Percentiles rank a stretch among this genome's conserved stretches.
Evolutionary conservation across 345 rosid species (phyloP).

Genomic region (Pugionium cornutum): DNA sequence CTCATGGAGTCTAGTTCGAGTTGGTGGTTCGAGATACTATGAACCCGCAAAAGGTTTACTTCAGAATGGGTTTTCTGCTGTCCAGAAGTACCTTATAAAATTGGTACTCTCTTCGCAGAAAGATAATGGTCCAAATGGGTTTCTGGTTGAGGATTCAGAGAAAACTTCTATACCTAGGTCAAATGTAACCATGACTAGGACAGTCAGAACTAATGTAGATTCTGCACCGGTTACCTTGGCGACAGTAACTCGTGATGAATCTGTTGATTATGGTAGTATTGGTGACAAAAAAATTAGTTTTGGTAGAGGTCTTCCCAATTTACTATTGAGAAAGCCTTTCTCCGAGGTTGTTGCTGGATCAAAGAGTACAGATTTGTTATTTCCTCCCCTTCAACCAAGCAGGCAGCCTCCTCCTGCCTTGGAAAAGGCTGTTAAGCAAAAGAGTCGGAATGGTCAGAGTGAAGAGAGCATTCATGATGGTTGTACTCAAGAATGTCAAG

Average conservation of each 20-base stretch:
- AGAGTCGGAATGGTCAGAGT: conserved; percentile 39
- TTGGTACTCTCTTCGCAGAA: conserved; percentile 61
- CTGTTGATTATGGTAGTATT: conserved; percentile 39
- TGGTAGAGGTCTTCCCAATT: conserved; percentile 69
- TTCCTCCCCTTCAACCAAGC: conserved; percentile 72
- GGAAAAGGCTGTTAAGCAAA: conserved; percentile 51
- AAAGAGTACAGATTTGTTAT: conserved; percentile 53
- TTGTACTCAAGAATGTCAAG: conserved; percentile 50
- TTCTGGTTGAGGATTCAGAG: conserved; percentile 29
- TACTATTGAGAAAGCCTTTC: conserved; percentile 73
- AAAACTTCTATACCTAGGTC: conserved; percentile 41
- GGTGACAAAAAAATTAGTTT: conserved; percentile 57
- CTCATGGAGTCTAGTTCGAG: conserved; percentile 74
- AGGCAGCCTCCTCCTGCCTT: conserved; percentile 48
- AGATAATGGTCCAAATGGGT: conserved; percentile 40
- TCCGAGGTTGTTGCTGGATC: conserved; percentile 91
- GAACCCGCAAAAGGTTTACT: conserved; percentile 73
- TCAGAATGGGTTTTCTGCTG: conserved; percentile 72
- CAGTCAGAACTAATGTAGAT: conserved; percentile 43
- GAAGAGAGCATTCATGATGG: conserved; percentile 36
- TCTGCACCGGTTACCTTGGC: conserved; percentile 34
- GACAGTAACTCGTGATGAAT: conserved; percentile 45
- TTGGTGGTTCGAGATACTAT: conserved; percentile 71
- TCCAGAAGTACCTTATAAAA: conserved; percentile 62
- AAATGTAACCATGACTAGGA: conserved; percentile 36